These are phyloP conservation scores for Acacia confusa DNA, from an alignment of 306 rosid species.

Conservation along the genomic window DNA sequence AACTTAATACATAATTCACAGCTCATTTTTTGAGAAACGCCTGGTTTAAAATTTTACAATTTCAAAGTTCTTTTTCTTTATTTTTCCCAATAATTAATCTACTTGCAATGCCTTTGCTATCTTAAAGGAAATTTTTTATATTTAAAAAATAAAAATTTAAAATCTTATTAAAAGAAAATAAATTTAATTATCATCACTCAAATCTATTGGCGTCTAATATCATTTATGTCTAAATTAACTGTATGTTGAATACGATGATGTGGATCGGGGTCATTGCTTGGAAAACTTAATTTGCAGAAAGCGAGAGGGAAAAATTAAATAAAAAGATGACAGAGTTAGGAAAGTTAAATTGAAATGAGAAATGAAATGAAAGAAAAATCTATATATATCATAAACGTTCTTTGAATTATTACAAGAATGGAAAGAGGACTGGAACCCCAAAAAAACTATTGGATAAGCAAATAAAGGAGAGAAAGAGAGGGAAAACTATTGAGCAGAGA, in stretches of 20 bases:
- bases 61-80: too few species aligned
- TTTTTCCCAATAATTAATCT: too few species aligned
- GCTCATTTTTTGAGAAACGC: too few species aligned
- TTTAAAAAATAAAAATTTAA: too few species aligned
- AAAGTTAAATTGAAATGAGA: not conserved
- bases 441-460: not conserved
- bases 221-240: constrained; percentile 7
- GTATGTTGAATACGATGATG: constrained; percentile 17
- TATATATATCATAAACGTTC: not conserved
- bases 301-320: not conserved
- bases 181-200: too few species aligned
- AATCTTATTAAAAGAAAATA: not conserved
- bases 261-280: not conserved
- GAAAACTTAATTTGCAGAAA: not conserved
- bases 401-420: constrained; percentile 30
- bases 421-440: constrained; percentile 2
- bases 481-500: constrained; percentile 10
- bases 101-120: not conserved
- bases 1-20: too few species aligned
- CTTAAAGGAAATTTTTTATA: too few species aligned
- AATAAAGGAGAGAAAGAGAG: not conserved
- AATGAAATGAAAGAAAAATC: not conserved
- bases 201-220: not conserved
- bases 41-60: too few species aligned
- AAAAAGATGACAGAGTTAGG: not conserved